These are phyloP conservation scores for Alternaria panax DNA, from an alignment of 2,329 filamentous ascomycete species.

Conservation along the genomic window DNA sequence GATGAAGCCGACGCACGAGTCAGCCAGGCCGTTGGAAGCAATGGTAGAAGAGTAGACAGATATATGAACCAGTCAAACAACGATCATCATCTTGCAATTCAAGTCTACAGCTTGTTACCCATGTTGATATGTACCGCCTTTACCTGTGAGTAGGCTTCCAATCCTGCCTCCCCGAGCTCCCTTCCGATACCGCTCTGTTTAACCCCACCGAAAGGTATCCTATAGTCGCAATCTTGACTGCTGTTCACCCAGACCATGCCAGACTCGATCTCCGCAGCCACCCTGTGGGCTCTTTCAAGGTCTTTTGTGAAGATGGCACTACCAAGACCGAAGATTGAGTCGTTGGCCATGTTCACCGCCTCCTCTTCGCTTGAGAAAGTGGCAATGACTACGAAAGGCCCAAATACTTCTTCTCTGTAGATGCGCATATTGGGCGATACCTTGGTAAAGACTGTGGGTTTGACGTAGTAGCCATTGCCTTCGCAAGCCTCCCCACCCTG, in stretches of 20 bases:
- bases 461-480: conserved; percentile 61
- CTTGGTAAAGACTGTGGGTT: conserved; percentile 42
- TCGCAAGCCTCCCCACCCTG: conserved; percentile 53
- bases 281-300: conserved; percentile 3
- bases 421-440: conserved; percentile 1
- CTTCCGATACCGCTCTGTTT: conserved; percentile 11
- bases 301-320: conserved; percentile 39
- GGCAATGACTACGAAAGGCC: conserved; percentile 10
- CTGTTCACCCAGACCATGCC: conserved; percentile 11
- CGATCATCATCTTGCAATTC: background rate
- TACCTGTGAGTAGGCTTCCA: conserved; percentile 7
- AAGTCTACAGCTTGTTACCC: conserved; percentile 8
- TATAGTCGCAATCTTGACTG: conserved; percentile 5
- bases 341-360: conserved; percentile 10
- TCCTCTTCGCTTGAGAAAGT: conserved; percentile 13
- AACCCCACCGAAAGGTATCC: conserved; percentile 9
- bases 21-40: background rate
- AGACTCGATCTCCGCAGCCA: conserved; percentile 6
- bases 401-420: conserved; percentile 14
- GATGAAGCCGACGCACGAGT: background rate
- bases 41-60: background rate
- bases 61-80: too few relatives aligned
- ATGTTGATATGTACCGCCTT: conserved; percentile 12
- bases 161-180: conserved; percentile 7
- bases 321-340: conserved; percentile 50